Conservation (phyloP, 805 yeast genomes). For the Babjeviella inositovora region DNA sequence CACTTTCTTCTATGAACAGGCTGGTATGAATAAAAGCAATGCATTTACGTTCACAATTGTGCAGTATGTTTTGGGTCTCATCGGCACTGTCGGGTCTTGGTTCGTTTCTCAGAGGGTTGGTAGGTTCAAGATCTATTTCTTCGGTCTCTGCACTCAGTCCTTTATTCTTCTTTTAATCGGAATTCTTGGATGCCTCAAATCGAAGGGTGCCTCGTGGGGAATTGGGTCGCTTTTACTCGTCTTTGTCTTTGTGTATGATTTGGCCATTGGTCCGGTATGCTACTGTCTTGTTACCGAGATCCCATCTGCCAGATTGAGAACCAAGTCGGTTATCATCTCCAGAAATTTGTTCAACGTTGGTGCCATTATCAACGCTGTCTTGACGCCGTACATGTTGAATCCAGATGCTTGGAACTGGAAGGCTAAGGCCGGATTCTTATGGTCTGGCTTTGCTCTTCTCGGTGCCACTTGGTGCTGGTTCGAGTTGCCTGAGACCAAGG, state of each 20-base stretch:
- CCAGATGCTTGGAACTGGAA: constrained; percentile 26
- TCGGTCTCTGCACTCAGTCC: constrained; percentile 17
- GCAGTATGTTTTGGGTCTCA: constrained; percentile 24
- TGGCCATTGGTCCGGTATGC: constrained; percentile 26
- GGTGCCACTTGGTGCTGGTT: constrained; percentile 25
- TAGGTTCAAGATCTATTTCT: constrained; percentile 18
- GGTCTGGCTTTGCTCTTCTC: constrained; percentile 18
- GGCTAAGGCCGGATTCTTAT: constrained; percentile 31
- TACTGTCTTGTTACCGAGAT: constrained; percentile 23
- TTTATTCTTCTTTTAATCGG: constrained; percentile 24
- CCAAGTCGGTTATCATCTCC: constrained; percentile 22
- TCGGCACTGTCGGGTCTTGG: constrained; percentile 29
- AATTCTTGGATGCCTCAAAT: constrained; percentile 13
- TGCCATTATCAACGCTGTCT: no score
- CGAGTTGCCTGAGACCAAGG: constrained; percentile 43
- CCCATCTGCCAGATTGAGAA: constrained; percentile 21
- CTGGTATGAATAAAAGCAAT: constrained; percentile 23
- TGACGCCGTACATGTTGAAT: constrained; percentile 33
- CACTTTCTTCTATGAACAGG: constrained; percentile 32
- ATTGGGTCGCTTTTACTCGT: constrained; percentile 28
- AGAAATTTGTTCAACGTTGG: constrained; percentile 16
- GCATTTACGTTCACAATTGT: constrained; percentile 31
- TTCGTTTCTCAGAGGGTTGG: constrained; percentile 20
- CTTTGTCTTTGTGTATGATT: constrained; percentile 26
- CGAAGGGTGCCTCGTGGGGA: constrained; percentile 24